Percentiles rank a stretch among this genome's conserved stretches.
Evolutionary conservation across 2,329 filamentous ascomycete genomes (phyloP).

Genomic region (Exserohilum turcica): DNA sequence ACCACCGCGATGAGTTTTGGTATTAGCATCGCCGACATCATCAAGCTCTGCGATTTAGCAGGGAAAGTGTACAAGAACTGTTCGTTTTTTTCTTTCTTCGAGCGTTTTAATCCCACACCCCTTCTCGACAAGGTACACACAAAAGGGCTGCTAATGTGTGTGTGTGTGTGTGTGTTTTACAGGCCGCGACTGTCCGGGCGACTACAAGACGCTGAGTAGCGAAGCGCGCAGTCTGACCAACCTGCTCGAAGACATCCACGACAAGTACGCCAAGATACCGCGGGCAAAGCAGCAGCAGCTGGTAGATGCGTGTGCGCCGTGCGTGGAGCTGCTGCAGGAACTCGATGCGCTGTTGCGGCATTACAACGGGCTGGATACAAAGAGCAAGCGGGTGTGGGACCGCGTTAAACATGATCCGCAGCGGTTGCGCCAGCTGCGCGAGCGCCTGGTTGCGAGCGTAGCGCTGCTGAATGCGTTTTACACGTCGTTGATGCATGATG

Average conservation of each 20-base stretch:
- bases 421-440: constrained; percentile 25
- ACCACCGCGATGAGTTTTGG: constrained; percentile 32
- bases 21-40: constrained; percentile 31
- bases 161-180: too few species aligned
- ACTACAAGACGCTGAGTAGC: constrained; percentile 34
- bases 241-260: constrained; percentile 34
- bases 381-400: constrained; percentile 38
- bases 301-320: constrained; percentile 28
- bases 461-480: constrained; percentile 38
- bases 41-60: constrained; percentile 35
- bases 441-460: constrained; percentile 31
- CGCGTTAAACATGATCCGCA: constrained; percentile 38
- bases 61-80: constrained; percentile 34
- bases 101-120: too few species aligned
- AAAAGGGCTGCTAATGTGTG: too few species aligned
- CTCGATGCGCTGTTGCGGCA: constrained; percentile 32
- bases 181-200: constrained; percentile 39
- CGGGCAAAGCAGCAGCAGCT: constrained; percentile 27
- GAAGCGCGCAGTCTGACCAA: constrained; percentile 36
- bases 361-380: constrained; percentile 38
- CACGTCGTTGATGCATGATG: constrained; percentile 34
- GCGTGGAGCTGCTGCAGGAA: constrained; percentile 34
- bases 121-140: too few species aligned
- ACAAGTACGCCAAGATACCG: constrained; percentile 35
- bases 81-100: constrained; percentile 10